Conservation (phyloP, 1,284 basidiomycete species). For the Meira miltonrushii region DNA sequence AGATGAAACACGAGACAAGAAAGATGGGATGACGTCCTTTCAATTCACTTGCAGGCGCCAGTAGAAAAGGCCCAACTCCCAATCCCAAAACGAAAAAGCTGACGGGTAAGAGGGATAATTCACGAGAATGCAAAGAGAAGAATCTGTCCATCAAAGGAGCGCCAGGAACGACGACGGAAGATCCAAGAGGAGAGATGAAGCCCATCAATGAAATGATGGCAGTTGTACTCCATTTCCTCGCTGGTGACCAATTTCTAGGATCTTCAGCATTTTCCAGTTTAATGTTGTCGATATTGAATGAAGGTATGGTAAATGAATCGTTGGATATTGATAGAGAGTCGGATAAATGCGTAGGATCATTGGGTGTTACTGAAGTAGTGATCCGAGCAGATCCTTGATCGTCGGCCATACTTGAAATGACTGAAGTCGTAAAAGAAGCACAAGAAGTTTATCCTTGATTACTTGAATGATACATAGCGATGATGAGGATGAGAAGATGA, state of each 20-base stretch:
- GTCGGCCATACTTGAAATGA: too few species aligned
- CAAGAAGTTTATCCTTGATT: too few species aligned
- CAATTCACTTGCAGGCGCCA: conserved; percentile 56
- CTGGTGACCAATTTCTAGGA: conserved; percentile 17
- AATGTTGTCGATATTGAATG: conserved; percentile 9
- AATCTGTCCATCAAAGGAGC: conserved; percentile 21
- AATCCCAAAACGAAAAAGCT: conserved; percentile 38
- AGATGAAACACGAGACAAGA: conserved; percentile 35
- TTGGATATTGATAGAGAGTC: too few species aligned
- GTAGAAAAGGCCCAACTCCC: conserved; percentile 55
- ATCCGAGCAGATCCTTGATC: too few species aligned
- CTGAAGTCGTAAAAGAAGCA: too few species aligned
- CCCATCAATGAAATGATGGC: conserved; percentile 44
- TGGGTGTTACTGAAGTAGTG: too few species aligned
- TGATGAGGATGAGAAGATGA: too few species aligned
- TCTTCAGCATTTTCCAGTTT: conserved; percentile 18
- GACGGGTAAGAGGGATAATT: conserved; percentile 32
- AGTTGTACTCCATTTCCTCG: conserved; percentile 33
- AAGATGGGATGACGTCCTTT: conserved; percentile 55
- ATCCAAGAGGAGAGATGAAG: conserved; percentile 45
- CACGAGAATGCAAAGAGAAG: conserved; percentile 24
- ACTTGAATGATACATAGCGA: too few species aligned
- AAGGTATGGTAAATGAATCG: neutral
- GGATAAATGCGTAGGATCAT: too few species aligned
- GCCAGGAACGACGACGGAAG: conserved; percentile 39